These are phyloP conservation scores for Wickerhamomyces xylosicus DNA, from an alignment of 805 yeast species.

Conservation along the genomic window DNA sequence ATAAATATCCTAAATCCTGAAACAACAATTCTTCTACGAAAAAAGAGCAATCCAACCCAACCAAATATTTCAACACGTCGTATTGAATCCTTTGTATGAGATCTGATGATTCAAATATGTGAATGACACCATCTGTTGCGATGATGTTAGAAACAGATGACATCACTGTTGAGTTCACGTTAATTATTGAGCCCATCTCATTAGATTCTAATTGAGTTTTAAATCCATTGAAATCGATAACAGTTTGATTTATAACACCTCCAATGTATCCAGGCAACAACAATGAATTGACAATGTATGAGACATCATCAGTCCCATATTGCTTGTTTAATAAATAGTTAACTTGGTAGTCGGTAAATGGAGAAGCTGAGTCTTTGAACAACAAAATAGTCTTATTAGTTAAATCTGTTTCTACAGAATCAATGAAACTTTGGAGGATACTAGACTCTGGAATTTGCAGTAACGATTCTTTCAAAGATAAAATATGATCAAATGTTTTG, in stretches of 20 bases:
- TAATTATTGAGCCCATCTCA: conserved; percentile 24
- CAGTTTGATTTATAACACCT: conserved; percentile 22
- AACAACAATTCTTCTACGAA: conserved; percentile 65
- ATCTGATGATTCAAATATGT: conserved; percentile 29
- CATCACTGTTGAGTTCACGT: conserved; percentile 22
- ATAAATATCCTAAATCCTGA: conserved; percentile 41
- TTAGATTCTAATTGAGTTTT: conserved; percentile 13
- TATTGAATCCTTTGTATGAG: conserved; percentile 23
- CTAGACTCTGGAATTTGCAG: background rate
- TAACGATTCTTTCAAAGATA: conserved; percentile 27
- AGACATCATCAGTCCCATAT: conserved; percentile 22
- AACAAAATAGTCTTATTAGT: conserved; percentile 32
- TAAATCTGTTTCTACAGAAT: conserved; percentile 4
- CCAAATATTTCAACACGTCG: conserved; percentile 46
- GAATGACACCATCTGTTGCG: conserved; percentile 38
- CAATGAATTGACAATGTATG: conserved; percentile 20
- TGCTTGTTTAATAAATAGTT: conserved; percentile 27
- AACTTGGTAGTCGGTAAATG: conserved; percentile 31
- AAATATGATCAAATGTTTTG: conserved; percentile 27
- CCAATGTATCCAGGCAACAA: conserved; percentile 34
- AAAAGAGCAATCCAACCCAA: conserved; percentile 47
- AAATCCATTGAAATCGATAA: conserved; percentile 19
- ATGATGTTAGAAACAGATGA: conserved; percentile 31
- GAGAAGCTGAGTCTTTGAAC: conserved; percentile 32
- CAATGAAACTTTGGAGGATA: conserved; percentile 1